Evolutionary conservation across 2,329 filamentous ascomycete genomes (phyloP).

Genomic region (Thermothelomyces thermophilus): DNA sequence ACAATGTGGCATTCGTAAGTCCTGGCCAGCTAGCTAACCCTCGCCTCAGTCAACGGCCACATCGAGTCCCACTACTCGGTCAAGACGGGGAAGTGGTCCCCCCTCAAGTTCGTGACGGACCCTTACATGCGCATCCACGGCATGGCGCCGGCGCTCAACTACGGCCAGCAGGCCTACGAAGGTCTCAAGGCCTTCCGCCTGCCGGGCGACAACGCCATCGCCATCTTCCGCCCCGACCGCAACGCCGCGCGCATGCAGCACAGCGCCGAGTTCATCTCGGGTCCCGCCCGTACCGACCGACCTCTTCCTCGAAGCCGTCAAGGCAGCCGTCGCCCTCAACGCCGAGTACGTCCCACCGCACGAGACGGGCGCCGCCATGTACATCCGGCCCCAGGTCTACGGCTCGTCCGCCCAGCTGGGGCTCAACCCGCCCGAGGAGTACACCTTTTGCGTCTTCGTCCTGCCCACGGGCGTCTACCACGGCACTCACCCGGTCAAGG

Average conservation of each 20-base stretch:
- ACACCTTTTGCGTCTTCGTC: constrained; percentile 84
- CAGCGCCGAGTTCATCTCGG: constrained; percentile 74
- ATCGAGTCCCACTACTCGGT: constrained; percentile 79
- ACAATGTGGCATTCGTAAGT: no score
- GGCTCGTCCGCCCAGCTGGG: constrained; percentile 83
- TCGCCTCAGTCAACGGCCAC: constrained; percentile 75
- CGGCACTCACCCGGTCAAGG: constrained; percentile 79
- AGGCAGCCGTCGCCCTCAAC: constrained; percentile 78
- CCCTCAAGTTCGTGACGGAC: constrained; percentile 71
- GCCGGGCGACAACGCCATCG: constrained; percentile 62
- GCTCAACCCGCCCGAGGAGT: constrained; percentile 81
- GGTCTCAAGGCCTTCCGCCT: constrained; percentile 94
- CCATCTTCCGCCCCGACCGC: constrained; percentile 79
- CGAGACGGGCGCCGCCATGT: constrained; percentile 83
- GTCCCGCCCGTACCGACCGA: constrained; percentile 73
- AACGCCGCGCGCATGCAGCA: constrained; percentile 82
- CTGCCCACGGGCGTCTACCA: constrained; percentile 93
- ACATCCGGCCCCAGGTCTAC: constrained; percentile 83
- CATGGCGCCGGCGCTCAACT: constrained; percentile 93
- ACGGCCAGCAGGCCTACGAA: constrained; percentile 95
- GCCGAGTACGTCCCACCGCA: constrained; percentile 88
- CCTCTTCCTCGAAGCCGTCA: constrained; percentile 68
- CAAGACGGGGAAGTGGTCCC: constrained; percentile 68
- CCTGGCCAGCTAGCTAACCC: background rate
- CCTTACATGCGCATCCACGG: constrained; percentile 86